These are phyloP conservation scores for Silene conica DNA, from an alignment of 148 eudicot genomes.

Conservation along the genomic window DNA sequence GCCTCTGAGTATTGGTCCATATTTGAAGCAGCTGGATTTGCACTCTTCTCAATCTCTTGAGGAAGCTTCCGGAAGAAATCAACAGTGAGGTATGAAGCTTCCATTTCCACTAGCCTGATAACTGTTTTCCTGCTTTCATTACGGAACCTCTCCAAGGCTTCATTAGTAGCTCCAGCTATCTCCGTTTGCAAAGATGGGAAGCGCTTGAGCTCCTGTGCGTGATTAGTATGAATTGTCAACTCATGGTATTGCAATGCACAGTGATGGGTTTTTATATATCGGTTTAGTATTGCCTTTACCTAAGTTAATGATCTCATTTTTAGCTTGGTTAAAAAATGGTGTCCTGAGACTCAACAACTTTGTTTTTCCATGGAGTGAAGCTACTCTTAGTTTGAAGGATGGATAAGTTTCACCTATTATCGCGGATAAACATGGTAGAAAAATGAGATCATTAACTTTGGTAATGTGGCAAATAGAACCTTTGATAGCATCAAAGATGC, in stretches of 20 bases:
- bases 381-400: no score
- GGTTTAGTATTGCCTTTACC: background rate
- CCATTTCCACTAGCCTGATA: slow-evolving; percentile 90
- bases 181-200: slow-evolving; percentile 90
- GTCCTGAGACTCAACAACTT: no score
- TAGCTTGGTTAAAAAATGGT: no score
- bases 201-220: slow-evolving; percentile 75
- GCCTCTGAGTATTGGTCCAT: slow-evolving; percentile 41
- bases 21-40: slow-evolving; percentile 37
- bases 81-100: slow-evolving; percentile 85
- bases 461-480: no score
- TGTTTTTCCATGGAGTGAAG: no score
- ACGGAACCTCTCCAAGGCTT: slow-evolving; percentile 81
- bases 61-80: slow-evolving; percentile 93
- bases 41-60: slow-evolving; percentile 70
- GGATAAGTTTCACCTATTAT: no score
- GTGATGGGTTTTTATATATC: no score
- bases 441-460: no score
- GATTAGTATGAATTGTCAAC: background rate
- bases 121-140: slow-evolving; percentile 93
- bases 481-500: no score
- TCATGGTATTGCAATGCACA: no score
- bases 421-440: no score
- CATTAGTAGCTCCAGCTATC: slow-evolving; percentile 87
- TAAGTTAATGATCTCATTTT: no score